These are phyloP conservation scores for Prunus kanzakura DNA, from an alignment of 306 rosid species.

Conservation along the genomic window DNA sequence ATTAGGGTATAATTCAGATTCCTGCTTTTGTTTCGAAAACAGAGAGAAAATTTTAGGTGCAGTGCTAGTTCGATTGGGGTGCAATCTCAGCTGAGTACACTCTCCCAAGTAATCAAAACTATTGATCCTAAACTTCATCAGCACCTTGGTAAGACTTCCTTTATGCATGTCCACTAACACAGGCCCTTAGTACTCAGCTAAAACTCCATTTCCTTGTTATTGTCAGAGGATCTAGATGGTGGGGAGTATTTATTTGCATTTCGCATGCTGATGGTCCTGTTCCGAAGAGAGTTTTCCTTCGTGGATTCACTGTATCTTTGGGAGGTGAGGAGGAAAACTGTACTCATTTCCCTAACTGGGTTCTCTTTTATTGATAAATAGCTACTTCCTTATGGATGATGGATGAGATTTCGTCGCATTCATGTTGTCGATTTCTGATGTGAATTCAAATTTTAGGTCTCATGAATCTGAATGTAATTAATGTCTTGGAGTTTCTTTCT, in stretches of 20 bases:
- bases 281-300: slow-evolving; percentile 92
- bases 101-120: slow-evolving; percentile 84
- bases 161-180: neutral
- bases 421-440: neutral
- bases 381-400: slow-evolving; percentile 18
- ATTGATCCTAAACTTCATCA: slow-evolving; percentile 94
- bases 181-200: slow-evolving; percentile 6
- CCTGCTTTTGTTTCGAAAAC: slow-evolving; percentile 34
- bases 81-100: slow-evolving; percentile 84
- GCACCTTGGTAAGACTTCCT: slow-evolving; percentile 69
- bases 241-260: slow-evolving; percentile 95
- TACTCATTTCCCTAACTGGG: neutral
- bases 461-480: slow-evolving; percentile 10
- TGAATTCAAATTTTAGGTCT: neutral
- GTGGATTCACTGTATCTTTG: slow-evolving; percentile 89
- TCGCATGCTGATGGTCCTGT: slow-evolving; percentile 98
- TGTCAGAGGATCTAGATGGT: slow-evolving; percentile 92
- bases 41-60: slow-evolving; percentile 90
- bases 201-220: slow-evolving; percentile 24
- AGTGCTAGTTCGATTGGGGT: slow-evolving; percentile 78
- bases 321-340: slow-evolving; percentile 65
- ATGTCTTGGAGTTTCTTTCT: slow-evolving; percentile 16
- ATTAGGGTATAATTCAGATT: slow-evolving; percentile 24
- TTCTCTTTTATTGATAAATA: slow-evolving; percentile 9
- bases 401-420: neutral